A percentile compares a stretch with the other conserved stretches of the same genome.
Evolutionary conservation across 2,329 filamentous ascomycete species (phyloP).

Genomic region (Rhytidhysteron rufulum): DNA sequence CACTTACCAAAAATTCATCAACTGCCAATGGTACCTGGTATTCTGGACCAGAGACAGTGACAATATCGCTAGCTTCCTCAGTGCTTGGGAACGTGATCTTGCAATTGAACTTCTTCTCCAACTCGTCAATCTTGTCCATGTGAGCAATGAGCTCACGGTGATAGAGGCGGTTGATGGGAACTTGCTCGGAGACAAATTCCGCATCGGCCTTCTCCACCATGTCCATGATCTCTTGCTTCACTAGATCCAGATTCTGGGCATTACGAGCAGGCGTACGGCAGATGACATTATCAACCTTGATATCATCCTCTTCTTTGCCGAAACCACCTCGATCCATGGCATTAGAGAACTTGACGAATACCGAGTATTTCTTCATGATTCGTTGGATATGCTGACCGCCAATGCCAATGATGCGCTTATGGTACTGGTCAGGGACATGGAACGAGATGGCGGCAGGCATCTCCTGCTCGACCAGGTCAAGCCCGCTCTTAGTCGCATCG

Average conservation of each 20-base stretch:
- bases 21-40: conserved; percentile 98
- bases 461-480: conserved; percentile 93
- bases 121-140: conserved; percentile 82
- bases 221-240: conserved; percentile 98
- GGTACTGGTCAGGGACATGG: conserved; percentile 97
- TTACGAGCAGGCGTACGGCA: conserved; percentile 96
- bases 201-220: conserved; percentile 99
- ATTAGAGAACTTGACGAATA: conserved; percentile 99
- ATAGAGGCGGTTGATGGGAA: conserved; percentile 90
- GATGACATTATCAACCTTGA: conserved; percentile 98
- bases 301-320: conserved; percentile 93
- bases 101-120: conserved; percentile 99
- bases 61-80: conserved; percentile 92
- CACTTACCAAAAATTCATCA: conserved; percentile 77
- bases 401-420: conserved; percentile 98
- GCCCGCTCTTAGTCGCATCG: conserved; percentile 87
- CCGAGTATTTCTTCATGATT: conserved; percentile 99
- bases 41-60: conserved; percentile 92
- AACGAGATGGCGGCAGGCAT: conserved; percentile 99
- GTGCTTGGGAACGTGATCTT: conserved; percentile 98
- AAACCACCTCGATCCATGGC: conserved; percentile 95
- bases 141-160: conserved; percentile 90
- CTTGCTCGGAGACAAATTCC: conserved; percentile 91
- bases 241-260: conserved; percentile 90
- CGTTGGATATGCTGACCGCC: conserved; percentile 97